phyloP scores from a whole-genome alignment of 2,329 filamentous ascomycete species.

The Colletotrichum melonis region DNA sequence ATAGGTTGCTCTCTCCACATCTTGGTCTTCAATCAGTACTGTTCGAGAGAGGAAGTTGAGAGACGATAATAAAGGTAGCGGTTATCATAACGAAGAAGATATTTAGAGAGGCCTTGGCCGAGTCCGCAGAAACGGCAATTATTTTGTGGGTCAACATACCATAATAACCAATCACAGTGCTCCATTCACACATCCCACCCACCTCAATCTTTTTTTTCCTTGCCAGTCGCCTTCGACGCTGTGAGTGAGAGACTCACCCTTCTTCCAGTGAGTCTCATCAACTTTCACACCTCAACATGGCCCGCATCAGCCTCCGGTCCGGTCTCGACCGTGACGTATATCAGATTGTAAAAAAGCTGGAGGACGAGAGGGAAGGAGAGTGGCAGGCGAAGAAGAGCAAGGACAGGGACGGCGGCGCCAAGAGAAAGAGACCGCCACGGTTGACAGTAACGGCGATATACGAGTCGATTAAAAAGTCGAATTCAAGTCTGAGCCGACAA shows the following conservation, averaged over 20 bases:
- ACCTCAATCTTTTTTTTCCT: background rate
- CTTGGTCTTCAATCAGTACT: no score
- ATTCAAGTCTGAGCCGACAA: constrained; percentile 85
- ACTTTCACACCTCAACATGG: constrained; percentile 3
- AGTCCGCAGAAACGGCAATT: background rate
- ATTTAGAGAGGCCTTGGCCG: background rate
- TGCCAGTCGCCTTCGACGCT: background rate
- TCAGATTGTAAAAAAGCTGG: constrained; percentile 80
- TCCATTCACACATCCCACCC: background rate
- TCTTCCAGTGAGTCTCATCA: background rate
- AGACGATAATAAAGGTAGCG: no score
- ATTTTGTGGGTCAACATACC: background rate
- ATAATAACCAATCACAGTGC: background rate
- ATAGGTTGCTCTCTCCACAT: no score
- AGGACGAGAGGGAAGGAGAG: constrained; percentile 71
- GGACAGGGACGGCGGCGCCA: constrained; percentile 70
- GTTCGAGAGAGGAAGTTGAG: no score
- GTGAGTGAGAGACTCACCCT: background rate
- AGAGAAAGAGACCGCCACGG: constrained; percentile 40
- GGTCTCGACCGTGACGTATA: constrained; percentile 80
- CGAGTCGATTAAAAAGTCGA: constrained; percentile 80
- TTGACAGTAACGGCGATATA: constrained; percentile 75
- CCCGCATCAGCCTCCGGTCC: constrained; percentile 56
- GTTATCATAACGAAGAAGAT: no score
- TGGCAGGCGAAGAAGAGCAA: constrained; percentile 28